Percentiles rank a stretch among this genome's conserved stretches.
Evolutionary conservation across 2,329 filamentous ascomycete genomes (phyloP).

Genomic region (Fusarium ramigenum): DNA sequence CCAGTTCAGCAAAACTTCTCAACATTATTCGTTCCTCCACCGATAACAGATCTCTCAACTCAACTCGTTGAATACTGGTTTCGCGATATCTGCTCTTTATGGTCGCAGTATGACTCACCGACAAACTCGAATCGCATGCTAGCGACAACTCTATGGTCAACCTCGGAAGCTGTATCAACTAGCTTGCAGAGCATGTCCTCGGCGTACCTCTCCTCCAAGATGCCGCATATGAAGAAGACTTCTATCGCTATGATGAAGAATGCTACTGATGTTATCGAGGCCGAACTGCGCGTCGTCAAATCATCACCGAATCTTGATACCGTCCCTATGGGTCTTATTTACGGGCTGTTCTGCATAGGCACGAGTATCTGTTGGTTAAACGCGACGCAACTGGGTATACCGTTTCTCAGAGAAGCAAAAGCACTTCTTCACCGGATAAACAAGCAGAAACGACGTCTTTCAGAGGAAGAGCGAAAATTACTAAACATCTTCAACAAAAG

Average conservation of each 20-base stretch:
- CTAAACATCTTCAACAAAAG: constrained; percentile 52
- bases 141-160: constrained; percentile 49
- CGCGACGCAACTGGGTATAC: constrained; percentile 45
- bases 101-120: constrained; percentile 53
- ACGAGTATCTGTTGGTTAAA: constrained; percentile 54
- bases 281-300: constrained; percentile 43
- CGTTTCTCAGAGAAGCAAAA: constrained; percentile 45
- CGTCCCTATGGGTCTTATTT: constrained; percentile 49
- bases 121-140: constrained; percentile 52
- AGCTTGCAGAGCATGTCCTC: constrained; percentile 55
- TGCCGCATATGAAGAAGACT: constrained; percentile 48
- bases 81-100: constrained; percentile 50
- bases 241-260: constrained; percentile 47
- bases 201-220: constrained; percentile 46
- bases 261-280: constrained; percentile 48
- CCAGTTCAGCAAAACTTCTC: constrained; percentile 7
- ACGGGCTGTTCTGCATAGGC: constrained; percentile 52
- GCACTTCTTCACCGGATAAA: constrained; percentile 42
- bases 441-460: constrained; percentile 22
- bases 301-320: constrained; percentile 12
- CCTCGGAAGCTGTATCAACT: constrained; percentile 50
- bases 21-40: constrained; percentile 11
- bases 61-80: constrained; percentile 51
- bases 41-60: constrained; percentile 33
- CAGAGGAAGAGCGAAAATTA: constrained; percentile 39